Percentiles rank a stretch among this genome's conserved stretches.
Conservation (phyloP, 495 filamentous ascomycete species). For the Penicillium canescens region DNA sequence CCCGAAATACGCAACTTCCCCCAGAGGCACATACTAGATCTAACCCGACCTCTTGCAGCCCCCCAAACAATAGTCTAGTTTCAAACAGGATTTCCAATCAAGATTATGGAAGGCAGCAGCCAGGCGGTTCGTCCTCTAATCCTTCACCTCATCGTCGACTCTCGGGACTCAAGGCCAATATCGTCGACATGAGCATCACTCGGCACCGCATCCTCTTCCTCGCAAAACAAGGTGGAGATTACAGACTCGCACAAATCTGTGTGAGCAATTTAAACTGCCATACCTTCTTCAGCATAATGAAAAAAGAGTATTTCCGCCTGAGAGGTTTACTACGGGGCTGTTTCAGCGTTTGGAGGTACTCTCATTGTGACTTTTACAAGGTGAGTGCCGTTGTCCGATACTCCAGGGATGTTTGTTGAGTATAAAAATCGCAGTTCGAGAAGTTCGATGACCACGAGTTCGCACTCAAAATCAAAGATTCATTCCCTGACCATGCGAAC, state of each 20-base stretch:
- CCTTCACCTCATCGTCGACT: neutral
- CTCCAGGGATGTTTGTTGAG: neutral
- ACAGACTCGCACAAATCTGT: slow-evolving; percentile 2
- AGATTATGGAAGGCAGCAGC: no score
- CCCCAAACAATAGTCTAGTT: neutral
- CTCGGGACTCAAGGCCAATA: neutral
- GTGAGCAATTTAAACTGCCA: neutral
- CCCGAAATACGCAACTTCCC: neutral
- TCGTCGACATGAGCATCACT: neutral
- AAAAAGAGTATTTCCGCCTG: neutral
- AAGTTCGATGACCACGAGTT: neutral
- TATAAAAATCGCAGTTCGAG: neutral
- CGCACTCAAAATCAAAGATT: neutral
- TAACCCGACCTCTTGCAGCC: no score
- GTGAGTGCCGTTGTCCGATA: neutral
- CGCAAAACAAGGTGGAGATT: slow-evolving; percentile 3
- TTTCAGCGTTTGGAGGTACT: slow-evolving; percentile 2
- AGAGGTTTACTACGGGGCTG: neutral
- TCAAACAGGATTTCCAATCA: neutral
- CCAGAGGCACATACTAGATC: neutral
- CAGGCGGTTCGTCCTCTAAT: neutral
- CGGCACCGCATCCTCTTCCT: neutral
- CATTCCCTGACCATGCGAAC: slow-evolving; percentile 1
- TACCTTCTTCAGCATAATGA: neutral
- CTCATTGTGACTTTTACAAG: slow-evolving; percentile 1